A percentile compares a stretch with the other conserved stretches of the same genome.
Conservation (phyloP, 352 stramenopile species). For the Pelagophyceae sp. region DNA sequence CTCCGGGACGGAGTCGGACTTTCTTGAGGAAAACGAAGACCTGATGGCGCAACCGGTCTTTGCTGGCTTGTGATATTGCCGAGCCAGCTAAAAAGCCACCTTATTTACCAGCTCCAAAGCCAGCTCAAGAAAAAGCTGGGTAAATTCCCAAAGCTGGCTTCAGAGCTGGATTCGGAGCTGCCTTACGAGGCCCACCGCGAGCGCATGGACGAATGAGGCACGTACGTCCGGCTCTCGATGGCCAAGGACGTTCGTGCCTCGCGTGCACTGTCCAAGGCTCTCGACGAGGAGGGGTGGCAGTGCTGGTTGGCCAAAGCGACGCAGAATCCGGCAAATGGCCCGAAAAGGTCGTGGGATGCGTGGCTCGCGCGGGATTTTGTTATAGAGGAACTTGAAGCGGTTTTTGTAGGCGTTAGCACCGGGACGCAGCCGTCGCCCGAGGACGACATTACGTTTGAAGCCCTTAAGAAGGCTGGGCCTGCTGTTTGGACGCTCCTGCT, state of each 20-base stretch:
- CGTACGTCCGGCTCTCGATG: neutral
- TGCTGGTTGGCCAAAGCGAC: neutral
- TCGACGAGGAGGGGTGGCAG: neutral
- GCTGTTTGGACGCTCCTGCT: neutral
- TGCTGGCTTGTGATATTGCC: too few relatives aligned
- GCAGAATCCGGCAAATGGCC: neutral
- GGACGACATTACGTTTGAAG: neutral
- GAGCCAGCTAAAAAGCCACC: too few relatives aligned
- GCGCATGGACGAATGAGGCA: neutral
- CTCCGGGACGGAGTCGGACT: too few relatives aligned
- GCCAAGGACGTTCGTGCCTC: neutral
- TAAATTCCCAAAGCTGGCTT: too few relatives aligned
- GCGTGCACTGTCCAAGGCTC: neutral
- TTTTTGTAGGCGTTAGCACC: neutral
- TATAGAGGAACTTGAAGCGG: neutral
- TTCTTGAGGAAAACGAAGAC: too few relatives aligned
- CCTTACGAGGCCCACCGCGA: neutral
- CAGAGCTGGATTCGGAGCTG: too few relatives aligned
- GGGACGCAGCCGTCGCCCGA: neutral
- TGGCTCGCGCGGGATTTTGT: neutral
- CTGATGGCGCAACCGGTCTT: too few relatives aligned
- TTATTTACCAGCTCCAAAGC: too few relatives aligned
- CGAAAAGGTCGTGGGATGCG: neutral
- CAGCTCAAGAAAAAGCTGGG: too few relatives aligned
- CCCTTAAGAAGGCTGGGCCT: neutral